phyloP scores from a whole-genome alignment of 1,284 basidiomycete species.

The Rhodotorula sp. region DNA sequence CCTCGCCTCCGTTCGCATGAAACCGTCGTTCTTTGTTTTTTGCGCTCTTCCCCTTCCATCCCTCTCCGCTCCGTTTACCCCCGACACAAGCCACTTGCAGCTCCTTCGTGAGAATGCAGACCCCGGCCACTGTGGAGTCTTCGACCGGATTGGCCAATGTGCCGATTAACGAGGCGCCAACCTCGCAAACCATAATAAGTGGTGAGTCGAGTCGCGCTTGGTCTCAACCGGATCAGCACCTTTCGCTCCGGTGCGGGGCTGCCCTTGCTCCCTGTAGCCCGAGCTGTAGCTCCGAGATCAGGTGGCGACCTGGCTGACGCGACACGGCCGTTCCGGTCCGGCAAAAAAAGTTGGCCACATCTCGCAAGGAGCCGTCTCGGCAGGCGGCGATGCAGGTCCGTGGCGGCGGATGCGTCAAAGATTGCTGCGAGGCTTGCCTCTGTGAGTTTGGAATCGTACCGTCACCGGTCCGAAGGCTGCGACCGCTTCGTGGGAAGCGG shows the following conservation, averaged over 20 bases:
- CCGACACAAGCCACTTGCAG: no score
- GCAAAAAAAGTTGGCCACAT: not conserved
- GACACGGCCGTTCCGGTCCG: no score
- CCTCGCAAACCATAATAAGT: not conserved
- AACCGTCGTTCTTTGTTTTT: no score
- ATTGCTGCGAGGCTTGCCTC: slow-evolving; percentile 3
- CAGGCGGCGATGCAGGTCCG: slow-evolving; percentile 4
- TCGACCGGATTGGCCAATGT: not conserved
- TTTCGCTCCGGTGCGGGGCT: no score
- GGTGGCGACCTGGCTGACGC: no score
- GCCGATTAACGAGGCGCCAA: not conserved
- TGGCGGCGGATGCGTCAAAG: slow-evolving; percentile 10
- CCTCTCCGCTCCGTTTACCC: no score
- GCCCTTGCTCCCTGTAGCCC: no score
- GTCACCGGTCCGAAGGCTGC: no score
- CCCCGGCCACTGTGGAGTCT: not conserved
- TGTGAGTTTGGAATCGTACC: not conserved
- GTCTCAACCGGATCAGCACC: no score
- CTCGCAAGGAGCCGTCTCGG: not conserved
- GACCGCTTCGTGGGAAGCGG: not conserved
- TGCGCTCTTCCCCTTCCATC: no score
- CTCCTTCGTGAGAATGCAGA: not conserved
- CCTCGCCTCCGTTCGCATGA: no score
- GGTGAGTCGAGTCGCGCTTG: not conserved
- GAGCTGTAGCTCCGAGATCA: no score